A percentile compares a stretch with the other conserved stretches of the same genome.
These are phyloP conservation scores for Xylaria sp. DNA, from an alignment of 2,329 filamentous ascomycete species.

Conservation along the genomic window DNA sequence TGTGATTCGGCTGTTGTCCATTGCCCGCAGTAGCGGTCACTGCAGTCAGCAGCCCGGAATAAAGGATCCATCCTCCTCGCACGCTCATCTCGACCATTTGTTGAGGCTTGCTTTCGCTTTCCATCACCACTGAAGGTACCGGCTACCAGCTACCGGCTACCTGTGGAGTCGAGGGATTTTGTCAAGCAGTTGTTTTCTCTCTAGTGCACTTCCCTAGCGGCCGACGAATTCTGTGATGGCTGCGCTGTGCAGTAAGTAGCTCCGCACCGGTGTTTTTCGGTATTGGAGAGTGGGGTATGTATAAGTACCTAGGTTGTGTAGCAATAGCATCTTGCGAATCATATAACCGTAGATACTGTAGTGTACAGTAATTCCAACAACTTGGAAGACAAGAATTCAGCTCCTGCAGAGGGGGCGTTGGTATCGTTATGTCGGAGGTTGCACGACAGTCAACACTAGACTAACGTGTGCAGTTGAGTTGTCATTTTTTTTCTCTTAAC, in stretches of 20 bases:
- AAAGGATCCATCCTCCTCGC: conserved; percentile 5
- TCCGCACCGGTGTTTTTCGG: not conserved
- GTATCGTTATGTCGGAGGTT: not conserved
- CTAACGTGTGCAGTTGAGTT: not conserved
- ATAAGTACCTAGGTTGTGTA: too few species aligned
- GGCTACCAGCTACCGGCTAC: too few species aligned
- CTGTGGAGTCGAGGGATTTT: not conserved
- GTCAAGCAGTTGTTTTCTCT: not conserved
- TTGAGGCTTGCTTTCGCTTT: not conserved
- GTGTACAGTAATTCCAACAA: conserved; percentile 11
- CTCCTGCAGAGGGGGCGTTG: not conserved
- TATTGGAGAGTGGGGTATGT: not conserved
- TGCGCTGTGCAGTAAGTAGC: not conserved
- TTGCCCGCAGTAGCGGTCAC: conserved; percentile 10
- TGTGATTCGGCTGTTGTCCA: conserved; percentile 13
- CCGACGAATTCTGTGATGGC: not conserved
- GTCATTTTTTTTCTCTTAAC: too few species aligned
- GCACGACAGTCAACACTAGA: not conserved
- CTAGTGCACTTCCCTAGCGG: not conserved
- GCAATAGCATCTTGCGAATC: not conserved
- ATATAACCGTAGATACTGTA: not conserved
- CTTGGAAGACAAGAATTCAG: conserved; percentile 12
- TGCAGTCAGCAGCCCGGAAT: conserved; percentile 12
- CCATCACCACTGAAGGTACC: not conserved
- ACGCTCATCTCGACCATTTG: not conserved